Evolutionary conservation across 495 filamentous ascomycete species (phyloP), one percentile per base, ranked within the genome.

Genomic region (Jackrogersella minutella): DNA sequence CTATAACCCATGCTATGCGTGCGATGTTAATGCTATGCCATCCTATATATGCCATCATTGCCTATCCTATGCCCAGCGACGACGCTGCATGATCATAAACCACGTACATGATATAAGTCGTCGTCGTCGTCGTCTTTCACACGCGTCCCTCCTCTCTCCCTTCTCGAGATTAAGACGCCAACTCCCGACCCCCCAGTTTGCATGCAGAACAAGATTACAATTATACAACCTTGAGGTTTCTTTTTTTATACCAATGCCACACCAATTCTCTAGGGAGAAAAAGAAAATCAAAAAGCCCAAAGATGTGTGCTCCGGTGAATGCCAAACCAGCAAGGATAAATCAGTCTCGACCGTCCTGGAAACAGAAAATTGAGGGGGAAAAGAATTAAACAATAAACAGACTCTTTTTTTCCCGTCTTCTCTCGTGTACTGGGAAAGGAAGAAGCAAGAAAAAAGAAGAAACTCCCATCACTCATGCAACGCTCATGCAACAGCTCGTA

Each of bases 201-300:
- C 26, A 37, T 63, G 21, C 24, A 36, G 55, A n/a, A n/a, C n/a
- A n/a, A 62, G 31, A 64, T 71, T 60, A 66, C 49, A 67, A 52
- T 43, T 50, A 56, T 30, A 44, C 24, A 62, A 55, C 37, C 50
- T 31, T 33, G 58, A 53, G 33, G 44, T 51, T 22, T 17, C 13
- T 17, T 41, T 44, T 26, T 26, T n/a, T n/a, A n/a, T 43, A 26
- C 19, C 41, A 55, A 43, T 31, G 34, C 51, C 51, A 19, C 17
- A 5, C 51, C 51, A 10, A 24, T 40, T 24, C 6, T 31, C 13
- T 5, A 31, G 14, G n/a, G n/a, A n/a, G n/a, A n/a, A n/a, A n/a
- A n/a, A 14, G 31, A 31, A 16, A 11, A 9, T 11, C 21, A 3
- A 21, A 46, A 46, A 43, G 4, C 4, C 34, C 8, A 4, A 3